phyloP scores from a whole-genome alignment of 2,329 filamentous ascomycete genomes.

The Cercospora sesami region DNA sequence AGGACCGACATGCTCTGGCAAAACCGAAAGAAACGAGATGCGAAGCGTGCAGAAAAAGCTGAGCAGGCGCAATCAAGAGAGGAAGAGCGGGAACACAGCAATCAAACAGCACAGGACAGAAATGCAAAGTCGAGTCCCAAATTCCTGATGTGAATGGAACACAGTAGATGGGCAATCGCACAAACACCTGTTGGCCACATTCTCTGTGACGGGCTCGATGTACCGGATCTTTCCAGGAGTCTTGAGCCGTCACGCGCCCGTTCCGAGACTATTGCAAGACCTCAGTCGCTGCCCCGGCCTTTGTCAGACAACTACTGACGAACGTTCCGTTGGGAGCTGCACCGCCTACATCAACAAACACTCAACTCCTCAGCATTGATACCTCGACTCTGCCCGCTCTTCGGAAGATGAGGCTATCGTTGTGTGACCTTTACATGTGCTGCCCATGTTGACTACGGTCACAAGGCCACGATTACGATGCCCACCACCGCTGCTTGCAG shows the following conservation, averaged over 20 bases:
- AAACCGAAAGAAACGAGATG: constrained; percentile 33
- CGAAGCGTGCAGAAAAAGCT: constrained; percentile 29
- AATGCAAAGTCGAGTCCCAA: constrained; percentile 27
- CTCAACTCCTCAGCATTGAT: background rate
- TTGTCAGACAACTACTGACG: background rate
- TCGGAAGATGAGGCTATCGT: background rate
- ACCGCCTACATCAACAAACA: background rate
- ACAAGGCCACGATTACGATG: background rate
- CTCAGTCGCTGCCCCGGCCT: background rate
- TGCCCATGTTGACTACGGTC: background rate
- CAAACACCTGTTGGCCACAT: background rate
- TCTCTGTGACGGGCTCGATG: background rate
- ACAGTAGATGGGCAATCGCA: background rate
- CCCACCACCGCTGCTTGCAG: background rate
- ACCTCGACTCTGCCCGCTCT: background rate
- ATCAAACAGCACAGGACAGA: background rate
- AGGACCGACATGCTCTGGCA: constrained; percentile 37
- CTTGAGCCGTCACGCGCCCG: background rate
- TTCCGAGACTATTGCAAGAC: background rate
- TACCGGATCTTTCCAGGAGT: background rate
- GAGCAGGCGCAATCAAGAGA: constrained; percentile 27
- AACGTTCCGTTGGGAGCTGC: background rate
- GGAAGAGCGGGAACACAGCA: constrained; percentile 17
- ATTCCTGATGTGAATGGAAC: constrained; percentile 35
- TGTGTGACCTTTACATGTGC: background rate